Evolutionary conservation across 176 grass and related monocot species (phyloP).

Genomic region (Dactylis glomerata): DNA sequence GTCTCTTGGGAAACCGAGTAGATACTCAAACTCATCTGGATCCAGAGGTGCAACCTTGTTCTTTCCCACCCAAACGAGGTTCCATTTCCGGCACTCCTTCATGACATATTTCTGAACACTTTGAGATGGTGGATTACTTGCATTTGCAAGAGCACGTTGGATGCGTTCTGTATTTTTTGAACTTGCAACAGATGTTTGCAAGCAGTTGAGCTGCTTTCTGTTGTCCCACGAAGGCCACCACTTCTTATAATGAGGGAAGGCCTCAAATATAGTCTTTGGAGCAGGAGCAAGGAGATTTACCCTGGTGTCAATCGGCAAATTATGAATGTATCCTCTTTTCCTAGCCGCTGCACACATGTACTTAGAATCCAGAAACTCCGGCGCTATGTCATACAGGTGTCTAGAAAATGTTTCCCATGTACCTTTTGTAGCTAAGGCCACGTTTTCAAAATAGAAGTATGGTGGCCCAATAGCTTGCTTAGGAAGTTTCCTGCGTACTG

Average conservation of each 20-base stretch:
- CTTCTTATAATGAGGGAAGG: slow-evolving; percentile 48
- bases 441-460: slow-evolving; percentile 88
- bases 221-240: slow-evolving; percentile 90
- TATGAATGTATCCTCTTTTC: slow-evolving; percentile 82
- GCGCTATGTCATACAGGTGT: slow-evolving; percentile 61
- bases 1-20: slow-evolving; percentile 75
- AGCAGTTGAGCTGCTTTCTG: slow-evolving; percentile 79
- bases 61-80: slow-evolving; percentile 74
- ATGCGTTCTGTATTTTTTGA: slow-evolving; percentile 59
- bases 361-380: slow-evolving; percentile 86
- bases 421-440: slow-evolving; percentile 70
- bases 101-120: slow-evolving; percentile 53
- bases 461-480: slow-evolving; percentile 59
- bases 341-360: slow-evolving; percentile 64
- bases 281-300: slow-evolving; percentile 47
- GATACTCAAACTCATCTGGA: slow-evolving; percentile 73
- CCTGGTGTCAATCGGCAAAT: slow-evolving; percentile 61
- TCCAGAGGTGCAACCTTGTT: slow-evolving; percentile 78
- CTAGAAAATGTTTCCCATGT: slow-evolving; percentile 67
- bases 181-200: slow-evolving; percentile 63
- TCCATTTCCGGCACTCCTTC: slow-evolving; percentile 78
- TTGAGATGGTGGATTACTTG: slow-evolving; percentile 31
- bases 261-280: slow-evolving; percentile 64
- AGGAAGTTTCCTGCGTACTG: slow-evolving; percentile 36
- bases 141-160: slow-evolving; percentile 18